phyloP scores from a whole-genome alignment of 768 basidiomycete species.

The Daedalea quercina region DNA sequence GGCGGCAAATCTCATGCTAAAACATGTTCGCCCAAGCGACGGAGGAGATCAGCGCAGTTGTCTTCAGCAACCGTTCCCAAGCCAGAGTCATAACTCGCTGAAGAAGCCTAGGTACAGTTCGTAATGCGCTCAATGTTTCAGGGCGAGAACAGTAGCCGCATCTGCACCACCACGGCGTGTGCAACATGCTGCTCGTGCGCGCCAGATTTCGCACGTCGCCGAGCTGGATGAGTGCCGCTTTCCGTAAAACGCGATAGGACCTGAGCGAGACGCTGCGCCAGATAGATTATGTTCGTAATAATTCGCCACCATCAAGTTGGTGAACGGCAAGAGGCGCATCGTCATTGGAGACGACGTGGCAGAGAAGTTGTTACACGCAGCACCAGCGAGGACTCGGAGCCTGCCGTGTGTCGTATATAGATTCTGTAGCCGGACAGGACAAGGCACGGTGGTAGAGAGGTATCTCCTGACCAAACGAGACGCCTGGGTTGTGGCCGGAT shows the following conservation, averaged over 20 bases:
- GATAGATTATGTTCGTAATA: not conserved
- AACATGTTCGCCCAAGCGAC: not conserved
- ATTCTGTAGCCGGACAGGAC: no score
- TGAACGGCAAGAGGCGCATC: not conserved
- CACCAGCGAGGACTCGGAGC: not conserved
- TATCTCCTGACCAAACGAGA: no score
- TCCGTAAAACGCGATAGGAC: not conserved
- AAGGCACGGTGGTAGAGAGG: no score
- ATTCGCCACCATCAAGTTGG: not conserved
- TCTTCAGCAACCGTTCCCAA: not conserved
- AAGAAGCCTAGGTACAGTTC: not conserved
- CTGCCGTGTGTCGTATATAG: no score
- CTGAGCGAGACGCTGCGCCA: not conserved
- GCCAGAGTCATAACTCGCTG: not conserved
- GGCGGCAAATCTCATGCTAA: not conserved
- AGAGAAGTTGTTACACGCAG: not conserved
- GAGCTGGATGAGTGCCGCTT: not conserved
- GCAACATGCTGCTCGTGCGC: not conserved
- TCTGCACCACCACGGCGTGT: not conserved
- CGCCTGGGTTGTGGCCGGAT: no score
- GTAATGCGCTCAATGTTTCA: not conserved
- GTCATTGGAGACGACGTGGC: not conserved
- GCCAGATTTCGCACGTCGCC: not conserved
- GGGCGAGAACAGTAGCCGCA: not conserved
- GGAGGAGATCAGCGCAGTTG: not conserved